These are phyloP conservation scores for Ophiobolus disseminans DNA, from an alignment of 2,329 filamentous ascomycete species.

Conservation along the genomic window DNA sequence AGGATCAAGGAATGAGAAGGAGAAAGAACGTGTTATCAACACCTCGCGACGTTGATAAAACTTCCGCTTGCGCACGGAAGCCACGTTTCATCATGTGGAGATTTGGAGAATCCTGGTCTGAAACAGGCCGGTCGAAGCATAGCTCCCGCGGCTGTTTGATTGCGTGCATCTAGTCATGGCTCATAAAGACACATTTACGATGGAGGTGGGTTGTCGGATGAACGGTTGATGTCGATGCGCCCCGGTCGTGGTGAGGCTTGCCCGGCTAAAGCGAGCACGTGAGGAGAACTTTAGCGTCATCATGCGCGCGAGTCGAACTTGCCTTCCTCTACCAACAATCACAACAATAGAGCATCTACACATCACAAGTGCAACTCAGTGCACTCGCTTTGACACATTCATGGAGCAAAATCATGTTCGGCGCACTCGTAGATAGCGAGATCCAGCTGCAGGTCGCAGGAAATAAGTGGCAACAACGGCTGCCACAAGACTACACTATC, in stretches of 20 bases:
- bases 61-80: slow-evolving; percentile 13
- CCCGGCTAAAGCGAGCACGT: slow-evolving; percentile 13
- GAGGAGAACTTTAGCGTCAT: not conserved
- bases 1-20: not conserved
- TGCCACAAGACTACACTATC: too few species aligned
- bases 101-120: slow-evolving; percentile 16
- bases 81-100: slow-evolving; percentile 26
- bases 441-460: too few species aligned
- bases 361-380: too few species aligned
- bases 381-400: too few species aligned
- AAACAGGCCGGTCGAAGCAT: slow-evolving; percentile 22
- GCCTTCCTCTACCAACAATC: too few species aligned
- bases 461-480: too few species aligned
- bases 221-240: slow-evolving; percentile 13
- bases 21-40: not conserved
- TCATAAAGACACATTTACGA: slow-evolving; percentile 3
- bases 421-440: too few species aligned
- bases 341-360: too few species aligned
- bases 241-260: slow-evolving; percentile 2
- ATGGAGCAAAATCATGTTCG: too few species aligned
- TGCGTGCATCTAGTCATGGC: slow-evolving; percentile 9
- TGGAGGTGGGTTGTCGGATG: slow-evolving; percentile 11
- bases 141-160: slow-evolving; percentile 6
- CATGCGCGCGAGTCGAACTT: too few species aligned
- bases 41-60: slow-evolving; percentile 5